Evolutionary conservation across 2,329 filamentous ascomycete genomes (phyloP).

Genomic region (Botryotinia calthae): DNA sequence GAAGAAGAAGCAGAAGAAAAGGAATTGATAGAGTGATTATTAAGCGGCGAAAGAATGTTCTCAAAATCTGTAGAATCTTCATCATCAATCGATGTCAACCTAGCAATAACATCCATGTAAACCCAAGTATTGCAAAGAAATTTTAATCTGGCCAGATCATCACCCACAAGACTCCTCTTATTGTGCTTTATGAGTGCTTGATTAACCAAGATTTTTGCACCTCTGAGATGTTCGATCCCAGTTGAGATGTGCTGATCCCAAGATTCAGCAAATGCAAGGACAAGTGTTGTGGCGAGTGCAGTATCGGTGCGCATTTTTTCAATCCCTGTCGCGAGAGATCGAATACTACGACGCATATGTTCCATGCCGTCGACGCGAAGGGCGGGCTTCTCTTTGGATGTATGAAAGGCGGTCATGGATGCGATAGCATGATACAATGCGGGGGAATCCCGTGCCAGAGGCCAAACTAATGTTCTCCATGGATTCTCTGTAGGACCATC

Average conservation of each 20-base stretch:
- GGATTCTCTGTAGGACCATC: constrained; percentile 68
- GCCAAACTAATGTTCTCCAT: constrained; percentile 70
- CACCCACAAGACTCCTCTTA: constrained; percentile 43
- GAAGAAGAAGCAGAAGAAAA: constrained; percentile 24
- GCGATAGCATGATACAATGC: constrained; percentile 67
- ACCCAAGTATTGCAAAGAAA: constrained; percentile 73
- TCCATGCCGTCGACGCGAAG: constrained; percentile 63
- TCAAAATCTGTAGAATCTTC: constrained; percentile 56
- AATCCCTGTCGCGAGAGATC: constrained; percentile 57
- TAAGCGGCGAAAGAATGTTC: constrained; percentile 44
- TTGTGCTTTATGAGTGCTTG: constrained; percentile 52
- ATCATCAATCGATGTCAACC: constrained; percentile 55
- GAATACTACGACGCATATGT: constrained; percentile 65
- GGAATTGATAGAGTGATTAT: constrained; percentile 29
- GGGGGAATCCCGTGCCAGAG: constrained; percentile 60
- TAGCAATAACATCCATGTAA: constrained; percentile 71
- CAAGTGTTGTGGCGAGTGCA: constrained; percentile 67
- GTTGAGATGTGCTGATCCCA: constrained; percentile 70
- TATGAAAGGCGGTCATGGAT: constrained; percentile 68
- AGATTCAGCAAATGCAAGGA: constrained; percentile 66
- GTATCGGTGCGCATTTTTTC: constrained; percentile 62
- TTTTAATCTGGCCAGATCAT: constrained; percentile 54
- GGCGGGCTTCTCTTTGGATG: constrained; percentile 54
- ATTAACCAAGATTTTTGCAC: constrained; percentile 62
- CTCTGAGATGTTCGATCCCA: constrained; percentile 66